Evolutionary conservation across 2,329 filamentous ascomycete species (phyloP).

Genomic region (Phyllosticta citrichinensis): DNA sequence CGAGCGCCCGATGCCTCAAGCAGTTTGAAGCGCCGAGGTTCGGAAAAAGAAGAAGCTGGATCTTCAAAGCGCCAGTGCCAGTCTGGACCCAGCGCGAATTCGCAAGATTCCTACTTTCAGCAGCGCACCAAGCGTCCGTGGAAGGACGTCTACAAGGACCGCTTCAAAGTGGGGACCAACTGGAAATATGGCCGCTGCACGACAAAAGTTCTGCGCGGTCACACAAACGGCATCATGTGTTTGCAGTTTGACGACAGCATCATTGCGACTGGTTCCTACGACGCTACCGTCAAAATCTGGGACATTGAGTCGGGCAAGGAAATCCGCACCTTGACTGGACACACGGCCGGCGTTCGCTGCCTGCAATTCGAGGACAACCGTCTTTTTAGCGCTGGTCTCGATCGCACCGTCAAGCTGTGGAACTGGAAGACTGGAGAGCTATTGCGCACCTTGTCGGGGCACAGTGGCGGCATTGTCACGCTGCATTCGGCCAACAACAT

Average conservation of each 20-base stretch:
- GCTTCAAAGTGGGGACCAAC: constrained; percentile 91
- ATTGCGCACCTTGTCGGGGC: constrained; percentile 68
- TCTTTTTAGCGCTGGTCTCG: constrained; percentile 81
- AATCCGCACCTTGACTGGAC: constrained; percentile 73
- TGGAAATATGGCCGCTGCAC: constrained; percentile 93
- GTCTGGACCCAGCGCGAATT: constrained; percentile 2
- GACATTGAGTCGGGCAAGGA: constrained; percentile 81
- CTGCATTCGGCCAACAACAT: constrained; percentile 80
- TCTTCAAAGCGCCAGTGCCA: constrained; percentile 27
- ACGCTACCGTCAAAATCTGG: constrained; percentile 93
- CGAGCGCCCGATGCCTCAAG: constrained; percentile 4
- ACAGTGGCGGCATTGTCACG: constrained; percentile 72
- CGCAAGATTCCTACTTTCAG: constrained; percentile 35
- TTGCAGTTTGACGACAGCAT: constrained; percentile 79
- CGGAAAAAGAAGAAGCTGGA: constrained; percentile 18
- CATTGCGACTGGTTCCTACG: constrained; percentile 89
- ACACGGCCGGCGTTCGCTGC: constrained; percentile 73
- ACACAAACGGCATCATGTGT: constrained; percentile 79
- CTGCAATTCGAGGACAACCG: constrained; percentile 90
- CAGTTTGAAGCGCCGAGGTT: constrained; percentile 21
- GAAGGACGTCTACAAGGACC: constrained; percentile 95
- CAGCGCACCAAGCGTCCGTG: constrained; percentile 54
- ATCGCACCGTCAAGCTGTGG: constrained; percentile 85
- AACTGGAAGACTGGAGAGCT: constrained; percentile 90
- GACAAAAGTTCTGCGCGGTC: constrained; percentile 73